Evolutionary conservation across 768 basidiomycete species (phyloP), one percentile per base, ranked within the genome.

Genomic region (Russula sp.): DNA sequence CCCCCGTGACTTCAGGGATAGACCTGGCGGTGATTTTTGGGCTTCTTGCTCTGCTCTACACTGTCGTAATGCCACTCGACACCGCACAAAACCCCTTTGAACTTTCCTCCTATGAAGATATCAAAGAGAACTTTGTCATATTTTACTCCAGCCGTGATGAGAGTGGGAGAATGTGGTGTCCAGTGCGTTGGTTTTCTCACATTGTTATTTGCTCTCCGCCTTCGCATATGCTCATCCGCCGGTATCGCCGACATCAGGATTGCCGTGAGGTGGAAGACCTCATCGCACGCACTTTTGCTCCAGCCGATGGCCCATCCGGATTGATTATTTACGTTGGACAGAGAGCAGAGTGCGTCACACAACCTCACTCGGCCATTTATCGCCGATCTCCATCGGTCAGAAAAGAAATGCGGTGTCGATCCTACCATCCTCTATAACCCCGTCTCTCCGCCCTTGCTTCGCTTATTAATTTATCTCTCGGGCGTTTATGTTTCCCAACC

Each of bases 281-380:
- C 43, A 76, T 90, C 34, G 71, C 77, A 59, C 69, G 79, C 9
- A 79, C 77, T 0, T 90, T 90, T 61, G 69, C 70, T 11, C 64
- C 72, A 14, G 71, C 59, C 68, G 76, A 69, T 67, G 77, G 64
- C 4, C 85, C 83, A 46, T 75, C 77, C 13, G 88, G 79, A 8
- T 69, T 83, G 57, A 76, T 91, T 48, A 78, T 89, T 36, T 87
- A 87, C 65, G 86, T 89, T 56, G 89, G 89, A 11, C 79, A 84
- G 70, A 78, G 72, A 66, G 60, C 77, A 56, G 79, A 83, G 89
- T 91, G 69, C 71, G 85, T 62, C 49, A 13, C 45, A 13, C 39
- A n/a, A 56, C 56, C 1, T 35, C 35, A 9, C 8, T 16, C 47
- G 29, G 6, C 7, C 22, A 16, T 46, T 29, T 39, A 16, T 39